phyloP scores from a whole-genome alignment of 2,329 filamentous ascomycete genomes.

The Aspergillus novoparasiticus region DNA sequence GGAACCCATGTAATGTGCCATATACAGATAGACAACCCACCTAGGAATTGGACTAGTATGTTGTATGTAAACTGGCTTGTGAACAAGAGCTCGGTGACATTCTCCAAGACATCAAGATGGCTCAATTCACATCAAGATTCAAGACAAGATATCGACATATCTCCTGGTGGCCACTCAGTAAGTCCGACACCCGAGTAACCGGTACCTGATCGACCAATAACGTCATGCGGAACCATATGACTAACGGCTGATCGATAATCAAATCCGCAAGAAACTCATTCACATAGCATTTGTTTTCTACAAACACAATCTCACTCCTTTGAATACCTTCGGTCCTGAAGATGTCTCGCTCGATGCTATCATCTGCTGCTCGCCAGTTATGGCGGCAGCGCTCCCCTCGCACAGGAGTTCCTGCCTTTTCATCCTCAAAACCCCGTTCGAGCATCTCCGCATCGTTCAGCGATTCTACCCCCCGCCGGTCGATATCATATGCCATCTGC shows the following conservation, averaged over 20 bases:
- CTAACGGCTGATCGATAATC: constrained; percentile 33
- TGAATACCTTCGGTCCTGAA: constrained; percentile 2
- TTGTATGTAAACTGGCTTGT: too few species aligned
- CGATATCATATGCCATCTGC: constrained; percentile 9
- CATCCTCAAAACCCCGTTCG: constrained; percentile 24
- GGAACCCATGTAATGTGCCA: too few species aligned
- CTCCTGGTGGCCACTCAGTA: not conserved
- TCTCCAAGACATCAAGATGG: too few species aligned
- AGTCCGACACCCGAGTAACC: not conserved
- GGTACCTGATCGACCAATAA: constrained; percentile 29
- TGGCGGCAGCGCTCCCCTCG: constrained; percentile 19
- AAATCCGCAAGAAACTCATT: constrained; percentile 6
- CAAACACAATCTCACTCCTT: not conserved
- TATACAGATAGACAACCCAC: too few species aligned
- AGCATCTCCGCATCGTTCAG: constrained; percentile 35
- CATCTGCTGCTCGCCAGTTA: constrained; percentile 28
- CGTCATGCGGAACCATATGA: constrained; percentile 28
- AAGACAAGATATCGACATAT: not conserved
- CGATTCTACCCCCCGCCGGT: constrained; percentile 24
- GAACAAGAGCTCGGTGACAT: too few species aligned
- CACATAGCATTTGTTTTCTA: not conserved
- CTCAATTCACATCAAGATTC: too few species aligned
- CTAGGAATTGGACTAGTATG: too few species aligned
- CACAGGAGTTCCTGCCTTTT: constrained; percentile 22
- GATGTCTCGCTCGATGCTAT: constrained; percentile 36